These are phyloP conservation scores for Eragrostis curvula DNA, from an alignment of 176 grass and related monocot genomes.

Conservation along the genomic window DNA sequence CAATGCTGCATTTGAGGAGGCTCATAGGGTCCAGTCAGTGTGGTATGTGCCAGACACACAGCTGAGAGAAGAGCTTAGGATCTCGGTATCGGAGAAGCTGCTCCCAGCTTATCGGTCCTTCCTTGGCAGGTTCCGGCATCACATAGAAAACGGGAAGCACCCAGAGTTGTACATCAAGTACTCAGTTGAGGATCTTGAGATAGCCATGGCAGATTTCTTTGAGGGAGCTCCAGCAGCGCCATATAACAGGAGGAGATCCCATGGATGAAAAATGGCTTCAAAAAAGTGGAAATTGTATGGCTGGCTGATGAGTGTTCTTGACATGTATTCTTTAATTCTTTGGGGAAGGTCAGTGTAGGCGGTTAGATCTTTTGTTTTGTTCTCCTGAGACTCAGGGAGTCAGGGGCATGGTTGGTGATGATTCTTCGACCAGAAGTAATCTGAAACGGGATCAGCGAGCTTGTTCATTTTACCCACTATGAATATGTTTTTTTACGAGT, in stretches of 20 bases:
- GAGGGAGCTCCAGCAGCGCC: conserved; percentile 56
- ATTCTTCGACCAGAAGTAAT: conserved; percentile 54
- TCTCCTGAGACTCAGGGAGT: conserved; percentile 25
- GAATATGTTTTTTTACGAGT: conserved; percentile 34
- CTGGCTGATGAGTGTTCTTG: conserved; percentile 17
- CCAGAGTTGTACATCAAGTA: conserved; percentile 93
- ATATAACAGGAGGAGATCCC: conserved; percentile 66
- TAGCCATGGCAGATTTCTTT: conserved; percentile 68
- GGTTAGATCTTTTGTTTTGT: conserved; percentile 22
- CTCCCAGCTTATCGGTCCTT: conserved; percentile 92
- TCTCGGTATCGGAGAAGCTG: conserved; percentile 83
- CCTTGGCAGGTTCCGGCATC: conserved; percentile 82
- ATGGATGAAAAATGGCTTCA: conserved; percentile 46
- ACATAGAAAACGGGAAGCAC: conserved; percentile 85
- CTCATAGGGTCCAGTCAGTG: conserved; percentile 64
- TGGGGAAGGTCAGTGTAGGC: conserved; percentile 18
- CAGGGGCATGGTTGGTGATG: conserved; percentile 54
- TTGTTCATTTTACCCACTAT: conserved; percentile 43
- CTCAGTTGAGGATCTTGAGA: conserved; percentile 88
- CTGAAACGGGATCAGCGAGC: conserved; percentile 46
- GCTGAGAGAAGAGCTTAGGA: conserved; percentile 88
- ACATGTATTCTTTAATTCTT: conserved; percentile 58
- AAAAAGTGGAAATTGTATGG: conserved; percentile 2
- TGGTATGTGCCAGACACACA: conserved; percentile 91
- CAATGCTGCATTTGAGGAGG: conserved; percentile 84